Evolutionary conservation across 2,329 filamentous ascomycete species (phyloP).

Genomic region (Ustulina deusta): DNA sequence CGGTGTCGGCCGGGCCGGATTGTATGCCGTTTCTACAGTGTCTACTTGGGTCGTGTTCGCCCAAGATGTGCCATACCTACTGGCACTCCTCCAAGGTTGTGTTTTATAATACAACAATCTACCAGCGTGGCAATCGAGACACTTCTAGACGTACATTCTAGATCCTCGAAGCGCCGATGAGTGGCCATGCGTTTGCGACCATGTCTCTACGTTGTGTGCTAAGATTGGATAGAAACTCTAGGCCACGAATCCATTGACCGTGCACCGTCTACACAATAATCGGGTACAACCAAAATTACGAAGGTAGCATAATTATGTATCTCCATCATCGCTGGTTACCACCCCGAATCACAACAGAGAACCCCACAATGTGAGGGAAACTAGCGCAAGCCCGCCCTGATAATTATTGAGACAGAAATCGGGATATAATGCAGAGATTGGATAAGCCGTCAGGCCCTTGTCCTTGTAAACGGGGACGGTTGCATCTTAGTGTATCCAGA

Average conservation of each 20-base stretch:
- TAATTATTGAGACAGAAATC: neutral
- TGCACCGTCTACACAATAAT: neutral
- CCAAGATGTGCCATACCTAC: neutral
- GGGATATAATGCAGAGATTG: slow-evolving; percentile 22
- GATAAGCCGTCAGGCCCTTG: slow-evolving; percentile 20
- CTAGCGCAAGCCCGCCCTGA: slow-evolving; percentile 5
- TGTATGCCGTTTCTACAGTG: slow-evolving; percentile 10
- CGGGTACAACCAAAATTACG: slow-evolving; percentile 11
- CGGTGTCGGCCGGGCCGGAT: slow-evolving; percentile 26
- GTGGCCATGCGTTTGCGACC: slow-evolving; percentile 4
- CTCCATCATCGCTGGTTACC: neutral
- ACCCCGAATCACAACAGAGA: slow-evolving; percentile 20
- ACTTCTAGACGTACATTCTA: neutral
- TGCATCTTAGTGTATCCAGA: slow-evolving; percentile 22
- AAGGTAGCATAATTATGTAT: slow-evolving; percentile 25
- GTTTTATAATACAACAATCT: slow-evolving; percentile 19
- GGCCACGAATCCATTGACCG: neutral
- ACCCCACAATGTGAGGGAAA: slow-evolving; percentile 13
- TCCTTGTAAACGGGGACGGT: slow-evolving; percentile 27
- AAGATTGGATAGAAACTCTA: slow-evolving; percentile 5
- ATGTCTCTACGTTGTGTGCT: neutral
- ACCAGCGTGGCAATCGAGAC: slow-evolving; percentile 4
- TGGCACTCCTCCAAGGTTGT: neutral
- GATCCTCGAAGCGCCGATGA: slow-evolving; percentile 10
- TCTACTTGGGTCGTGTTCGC: slow-evolving; percentile 7